A percentile compares a stretch with the other conserved stretches of the same genome.
Evolutionary conservation across 169 alveolate species (phyloP).

Genomic region (Plasmodium sp.): DNA sequence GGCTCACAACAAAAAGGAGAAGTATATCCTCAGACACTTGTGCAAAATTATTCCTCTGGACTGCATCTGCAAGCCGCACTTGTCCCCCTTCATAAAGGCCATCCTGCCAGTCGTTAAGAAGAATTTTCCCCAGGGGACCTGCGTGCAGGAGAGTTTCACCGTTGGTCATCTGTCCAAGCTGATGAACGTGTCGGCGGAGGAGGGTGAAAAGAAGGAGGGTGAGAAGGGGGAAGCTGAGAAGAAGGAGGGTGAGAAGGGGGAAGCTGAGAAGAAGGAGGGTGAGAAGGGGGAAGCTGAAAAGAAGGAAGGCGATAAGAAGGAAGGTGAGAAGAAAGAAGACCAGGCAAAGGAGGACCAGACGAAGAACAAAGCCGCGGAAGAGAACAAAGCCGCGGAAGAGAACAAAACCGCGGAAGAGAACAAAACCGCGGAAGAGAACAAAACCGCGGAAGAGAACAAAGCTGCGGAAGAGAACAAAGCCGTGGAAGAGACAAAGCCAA

Average conservation of each 20-base stretch:
- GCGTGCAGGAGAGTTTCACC: conserved; percentile 20
- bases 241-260: background rate
- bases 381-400: background rate
- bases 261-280: background rate
- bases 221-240: background rate
- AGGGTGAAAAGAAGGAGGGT: background rate
- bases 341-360: background rate
- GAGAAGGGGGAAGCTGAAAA: background rate
- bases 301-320: background rate
- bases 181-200: conserved; percentile 18
- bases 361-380: background rate
- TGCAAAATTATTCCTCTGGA: conserved; percentile 83
- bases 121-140: conserved; percentile 12
- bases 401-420: background rate
- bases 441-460: background rate
- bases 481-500: background rate
- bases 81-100: conserved; percentile 51
- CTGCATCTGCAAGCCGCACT: conserved; percentile 80
- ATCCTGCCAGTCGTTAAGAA: conserved; percentile 16
- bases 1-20: conserved; percentile 45
- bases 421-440: background rate
- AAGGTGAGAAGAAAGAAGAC: background rate
- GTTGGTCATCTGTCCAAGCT: background rate
- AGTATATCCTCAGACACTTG: conserved; percentile 71
- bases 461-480: background rate